phyloP scores from a whole-genome alignment of 2,329 filamentous ascomycete genomes.

The Lecanicillium sp. region DNA sequence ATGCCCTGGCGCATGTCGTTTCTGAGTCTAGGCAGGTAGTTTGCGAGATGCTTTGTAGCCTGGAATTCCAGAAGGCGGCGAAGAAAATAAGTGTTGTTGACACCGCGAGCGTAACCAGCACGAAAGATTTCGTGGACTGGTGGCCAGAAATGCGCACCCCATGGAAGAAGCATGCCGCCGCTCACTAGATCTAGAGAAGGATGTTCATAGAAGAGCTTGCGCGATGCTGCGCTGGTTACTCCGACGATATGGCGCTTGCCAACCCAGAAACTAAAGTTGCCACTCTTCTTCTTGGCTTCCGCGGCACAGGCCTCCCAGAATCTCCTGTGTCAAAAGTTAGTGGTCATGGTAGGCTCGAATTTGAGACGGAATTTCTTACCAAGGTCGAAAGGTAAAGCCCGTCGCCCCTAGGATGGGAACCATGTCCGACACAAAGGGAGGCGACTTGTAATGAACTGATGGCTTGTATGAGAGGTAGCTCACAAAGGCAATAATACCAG shows the following conservation, averaged over 20 bases:
- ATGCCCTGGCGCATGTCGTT: too few relatives aligned
- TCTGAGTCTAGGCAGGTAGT: background rate
- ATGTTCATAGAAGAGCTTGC: constrained; percentile 9
- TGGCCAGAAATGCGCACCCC: background rate
- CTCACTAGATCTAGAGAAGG: constrained; percentile 4
- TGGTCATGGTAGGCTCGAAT: background rate
- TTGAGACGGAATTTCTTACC: background rate
- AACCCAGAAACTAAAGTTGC: constrained; percentile 11
- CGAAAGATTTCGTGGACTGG: background rate
- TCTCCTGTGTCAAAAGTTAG: background rate
- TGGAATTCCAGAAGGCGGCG: constrained; percentile 5
- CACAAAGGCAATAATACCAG: background rate
- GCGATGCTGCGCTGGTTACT: constrained; percentile 7
- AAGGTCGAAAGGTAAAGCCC: background rate
- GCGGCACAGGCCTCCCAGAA: constrained; percentile 1
- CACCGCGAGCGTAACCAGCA: background rate
- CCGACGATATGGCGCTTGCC: constrained; percentile 10
- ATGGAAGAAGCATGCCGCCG: background rate
- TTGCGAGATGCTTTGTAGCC: constrained; percentile 4
- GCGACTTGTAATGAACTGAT: background rate
- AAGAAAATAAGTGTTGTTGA: constrained; percentile 5
- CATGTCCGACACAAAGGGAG: background rate
- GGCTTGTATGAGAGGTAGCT: background rate
- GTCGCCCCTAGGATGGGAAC: background rate
- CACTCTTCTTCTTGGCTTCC: constrained; percentile 6